Evolutionary conservation across 2,329 filamentous ascomycete species (phyloP), one percentile per base, ranked within the genome.

Genomic region (Sporothrix brasiliensis): DNA sequence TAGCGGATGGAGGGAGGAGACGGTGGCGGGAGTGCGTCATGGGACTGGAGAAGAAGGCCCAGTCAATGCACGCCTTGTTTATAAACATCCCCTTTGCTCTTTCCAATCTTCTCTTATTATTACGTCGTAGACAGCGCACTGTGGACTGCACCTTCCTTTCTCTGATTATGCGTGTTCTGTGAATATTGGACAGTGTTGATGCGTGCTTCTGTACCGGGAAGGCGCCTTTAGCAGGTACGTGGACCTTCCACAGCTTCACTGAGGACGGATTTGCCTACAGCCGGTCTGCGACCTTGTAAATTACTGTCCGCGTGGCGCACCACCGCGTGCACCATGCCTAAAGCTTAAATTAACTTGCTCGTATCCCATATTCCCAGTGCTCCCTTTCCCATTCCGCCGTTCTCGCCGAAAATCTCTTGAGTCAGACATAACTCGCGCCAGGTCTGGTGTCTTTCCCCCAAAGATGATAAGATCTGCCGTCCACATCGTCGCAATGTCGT

Each of bases 11-110:
- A 14, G 39, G n/a, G 34, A 44, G 34, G 54, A 60, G 56, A 41
- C 19, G 58, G 44, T 47, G 58, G 58, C 39, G 39, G 58, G 39
- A 47, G 58, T 47, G 39, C 58, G 58, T 63, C 39, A 47, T 44
- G 39, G 58, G 58, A 34, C 54, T n/a, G 27, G 30, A 30, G 52
- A 54, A 16, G 24, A 30, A 27, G 24, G 24, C 19, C 10, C 24
- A 13, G 11, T 30, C 24, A 16, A 54, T 21, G 14, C 7, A 54
- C 5, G 52, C 4, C 16, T 30, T 54, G 52, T 30, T 30, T 54
- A 30, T 13, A 4, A 16, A 4, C 11, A 24, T 19, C 39, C 44
- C 39, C 13, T 7, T 27, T 16, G 39, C 58, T 63, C 58, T 63
- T 47, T 63, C 58, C 58, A 1, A 27, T 47, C 58, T 63, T 63